phyloP scores from a whole-genome alignment of 805 yeast genomes.

The Saccharomycopsis microspora region DNA sequence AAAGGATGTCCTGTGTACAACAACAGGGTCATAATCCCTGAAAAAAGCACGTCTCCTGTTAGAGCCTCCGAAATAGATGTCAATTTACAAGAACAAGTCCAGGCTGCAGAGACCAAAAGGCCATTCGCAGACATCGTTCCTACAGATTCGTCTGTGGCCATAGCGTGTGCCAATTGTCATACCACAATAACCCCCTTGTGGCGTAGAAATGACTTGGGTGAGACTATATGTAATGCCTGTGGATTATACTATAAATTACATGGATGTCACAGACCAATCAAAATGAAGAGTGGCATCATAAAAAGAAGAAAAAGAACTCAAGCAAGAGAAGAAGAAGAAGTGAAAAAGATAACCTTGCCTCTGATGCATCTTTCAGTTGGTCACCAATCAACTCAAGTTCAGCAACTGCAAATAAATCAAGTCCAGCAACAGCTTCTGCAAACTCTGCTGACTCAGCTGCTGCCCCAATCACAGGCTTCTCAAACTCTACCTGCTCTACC shows the following conservation, averaged over 20 bases:
- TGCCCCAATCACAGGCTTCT: too few relatives aligned
- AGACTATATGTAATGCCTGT: constrained; percentile 83
- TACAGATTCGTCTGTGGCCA: constrained; percentile 34
- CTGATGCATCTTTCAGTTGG: too few relatives aligned
- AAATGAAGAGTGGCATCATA: constrained; percentile 61
- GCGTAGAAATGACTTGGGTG: constrained; percentile 75
- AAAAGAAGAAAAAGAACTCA: constrained; percentile 45
- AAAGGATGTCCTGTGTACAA: constrained; percentile 77
- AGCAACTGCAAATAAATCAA: neutral
- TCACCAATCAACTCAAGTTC: too few relatives aligned
- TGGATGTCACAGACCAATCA: constrained; percentile 66
- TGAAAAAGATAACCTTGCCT: neutral
- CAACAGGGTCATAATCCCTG: constrained; percentile 41
- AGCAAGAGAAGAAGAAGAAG: neutral
- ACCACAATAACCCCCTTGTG: constrained; percentile 81
- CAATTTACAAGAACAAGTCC: constrained; percentile 1
- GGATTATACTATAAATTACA: constrained; percentile 69
- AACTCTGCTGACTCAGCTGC: too few relatives aligned
- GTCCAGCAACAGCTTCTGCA: neutral
- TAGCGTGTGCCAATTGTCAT: constrained; percentile 76
- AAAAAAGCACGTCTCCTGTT: neutral
- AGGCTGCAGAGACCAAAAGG: neutral
- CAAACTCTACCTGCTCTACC: too few relatives aligned
- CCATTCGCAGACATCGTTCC: neutral
- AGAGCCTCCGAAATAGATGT: constrained; percentile 4